phyloP scores from a whole-genome alignment of 805 yeast genomes.

The Hermanozyma aechmeae region DNA sequence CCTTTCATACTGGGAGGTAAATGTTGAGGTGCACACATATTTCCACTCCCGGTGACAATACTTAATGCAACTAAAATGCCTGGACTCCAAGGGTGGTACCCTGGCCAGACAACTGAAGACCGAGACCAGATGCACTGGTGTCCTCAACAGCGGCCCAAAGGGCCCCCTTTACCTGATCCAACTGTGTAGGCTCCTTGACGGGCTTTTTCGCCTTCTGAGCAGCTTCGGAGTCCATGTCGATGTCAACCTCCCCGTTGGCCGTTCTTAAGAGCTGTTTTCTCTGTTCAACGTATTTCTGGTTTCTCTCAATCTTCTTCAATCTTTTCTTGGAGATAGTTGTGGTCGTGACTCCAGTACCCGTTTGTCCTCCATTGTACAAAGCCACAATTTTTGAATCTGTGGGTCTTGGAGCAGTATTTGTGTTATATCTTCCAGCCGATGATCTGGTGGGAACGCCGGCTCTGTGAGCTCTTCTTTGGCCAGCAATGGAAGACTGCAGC shows the following conservation, averaged over 20 bases:
- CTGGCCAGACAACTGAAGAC: constrained; percentile 41
- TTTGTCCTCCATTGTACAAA: constrained; percentile 24
- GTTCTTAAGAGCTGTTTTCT: constrained; percentile 40
- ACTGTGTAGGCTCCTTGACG: constrained; percentile 17
- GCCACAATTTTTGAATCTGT: constrained; percentile 34
- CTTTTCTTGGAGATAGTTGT: constrained; percentile 67
- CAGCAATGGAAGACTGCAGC: constrained; percentile 40
- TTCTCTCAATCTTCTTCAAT: constrained; percentile 71
- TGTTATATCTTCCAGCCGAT: constrained; percentile 25
- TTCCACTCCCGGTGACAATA: too few species aligned
- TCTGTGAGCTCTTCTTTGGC: constrained; percentile 48
- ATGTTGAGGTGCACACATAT: too few species aligned
- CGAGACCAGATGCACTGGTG: constrained; percentile 36
- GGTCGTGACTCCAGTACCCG: constrained; percentile 36
- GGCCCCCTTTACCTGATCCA: constrained; percentile 50
- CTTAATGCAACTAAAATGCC: constrained; percentile 40
- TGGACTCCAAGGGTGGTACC: constrained; percentile 87
- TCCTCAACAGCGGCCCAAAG: constrained; percentile 68
- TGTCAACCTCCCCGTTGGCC: constrained; percentile 36
- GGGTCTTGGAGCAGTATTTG: constrained; percentile 22
- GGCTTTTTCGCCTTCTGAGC: constrained; percentile 10
- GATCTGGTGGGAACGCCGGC: constrained; percentile 40
- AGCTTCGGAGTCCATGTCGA: constrained; percentile 40
- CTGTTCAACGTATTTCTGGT: constrained; percentile 57
- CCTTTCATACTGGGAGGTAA: too few species aligned